A percentile compares a stretch with the other conserved stretches of the same genome.
Conservation (phyloP, 768 basidiomycete genomes). For the Naganishia randhawae region DNA sequence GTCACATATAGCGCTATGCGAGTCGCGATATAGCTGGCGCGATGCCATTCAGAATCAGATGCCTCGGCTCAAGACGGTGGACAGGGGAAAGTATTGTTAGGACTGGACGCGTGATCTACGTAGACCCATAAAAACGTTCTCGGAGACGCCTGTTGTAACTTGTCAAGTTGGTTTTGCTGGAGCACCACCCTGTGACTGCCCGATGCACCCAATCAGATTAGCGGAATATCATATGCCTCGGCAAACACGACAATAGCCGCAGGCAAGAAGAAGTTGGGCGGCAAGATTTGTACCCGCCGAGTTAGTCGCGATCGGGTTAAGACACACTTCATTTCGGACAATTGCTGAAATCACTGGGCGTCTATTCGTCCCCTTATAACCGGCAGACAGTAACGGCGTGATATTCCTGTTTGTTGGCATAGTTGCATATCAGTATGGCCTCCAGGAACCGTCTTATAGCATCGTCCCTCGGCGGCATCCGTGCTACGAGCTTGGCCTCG, state of each 20-base stretch:
- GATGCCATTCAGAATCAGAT: too few species aligned
- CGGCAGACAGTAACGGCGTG: not conserved
- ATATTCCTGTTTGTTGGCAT: not conserved
- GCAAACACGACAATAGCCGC: conserved; percentile 1
- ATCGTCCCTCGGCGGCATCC: not conserved
- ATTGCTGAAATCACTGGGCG: not conserved
- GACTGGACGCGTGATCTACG: too few species aligned
- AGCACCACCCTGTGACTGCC: not conserved
- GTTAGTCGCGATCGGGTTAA: conserved; percentile 9
- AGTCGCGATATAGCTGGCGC: too few species aligned
- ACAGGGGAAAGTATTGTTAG: too few species aligned
- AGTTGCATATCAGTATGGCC: not conserved
- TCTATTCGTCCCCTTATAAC: conserved; percentile 5
- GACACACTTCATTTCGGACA: not conserved
- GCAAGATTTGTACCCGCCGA: conserved; percentile 18
- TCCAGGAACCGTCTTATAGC: conserved; percentile 5
- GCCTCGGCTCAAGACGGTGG: too few species aligned
- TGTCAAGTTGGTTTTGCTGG: not conserved
- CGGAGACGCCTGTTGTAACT: not conserved
- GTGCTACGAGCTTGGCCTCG: not conserved
- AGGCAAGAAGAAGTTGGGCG: not conserved
- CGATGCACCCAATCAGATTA: not conserved
- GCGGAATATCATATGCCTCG: conserved; percentile 11
- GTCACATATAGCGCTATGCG: too few species aligned
- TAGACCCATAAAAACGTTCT: too few species aligned